A percentile compares a stretch with the other conserved stretches of the same genome.
These are phyloP conservation scores for Alternaria ventricosa DNA, from an alignment of 2,329 filamentous ascomycete genomes.

Conservation along the genomic window DNA sequence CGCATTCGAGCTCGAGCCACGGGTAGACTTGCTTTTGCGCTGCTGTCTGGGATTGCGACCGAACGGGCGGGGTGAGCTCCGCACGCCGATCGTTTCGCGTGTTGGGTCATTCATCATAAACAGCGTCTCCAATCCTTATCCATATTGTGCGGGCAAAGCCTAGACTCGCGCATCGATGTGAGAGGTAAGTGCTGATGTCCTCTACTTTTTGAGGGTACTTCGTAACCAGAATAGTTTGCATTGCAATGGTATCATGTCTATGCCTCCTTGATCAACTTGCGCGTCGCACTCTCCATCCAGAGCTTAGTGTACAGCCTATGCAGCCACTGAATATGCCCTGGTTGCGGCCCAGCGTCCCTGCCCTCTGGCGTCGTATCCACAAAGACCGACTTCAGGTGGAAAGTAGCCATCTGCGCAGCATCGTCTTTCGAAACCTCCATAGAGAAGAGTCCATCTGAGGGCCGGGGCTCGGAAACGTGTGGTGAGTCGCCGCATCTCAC, in stretches of 20 bases:
- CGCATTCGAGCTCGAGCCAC: neutral
- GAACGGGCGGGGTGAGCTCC: neutral
- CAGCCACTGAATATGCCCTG: constrained; percentile 38
- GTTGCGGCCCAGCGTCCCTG: constrained; percentile 33
- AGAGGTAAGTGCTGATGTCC: neutral
- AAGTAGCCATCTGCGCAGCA: constrained; percentile 43
- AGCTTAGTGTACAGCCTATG: constrained; percentile 49
- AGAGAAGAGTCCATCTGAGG: constrained; percentile 47
- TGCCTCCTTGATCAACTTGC: constrained; percentile 41
- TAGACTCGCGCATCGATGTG: neutral
- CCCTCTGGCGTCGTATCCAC: constrained; percentile 48
- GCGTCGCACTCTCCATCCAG: constrained; percentile 51
- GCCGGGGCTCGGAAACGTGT: constrained; percentile 33
- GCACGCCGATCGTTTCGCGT: neutral
- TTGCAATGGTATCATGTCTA: neutral
- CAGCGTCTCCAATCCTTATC: neutral
- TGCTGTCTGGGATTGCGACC: neutral
- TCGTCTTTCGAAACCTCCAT: constrained; percentile 51
- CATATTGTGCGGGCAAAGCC: neutral
- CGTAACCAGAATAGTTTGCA: neutral
- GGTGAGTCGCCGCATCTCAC: constrained; percentile 50
- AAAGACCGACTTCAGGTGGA: constrained; percentile 50
- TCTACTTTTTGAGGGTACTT: neutral
- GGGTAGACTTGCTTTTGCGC: neutral
- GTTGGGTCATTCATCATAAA: rapidly evolving